Conservation (phyloP, 106 monocot species). For the Ottelia alismoides region DNA sequence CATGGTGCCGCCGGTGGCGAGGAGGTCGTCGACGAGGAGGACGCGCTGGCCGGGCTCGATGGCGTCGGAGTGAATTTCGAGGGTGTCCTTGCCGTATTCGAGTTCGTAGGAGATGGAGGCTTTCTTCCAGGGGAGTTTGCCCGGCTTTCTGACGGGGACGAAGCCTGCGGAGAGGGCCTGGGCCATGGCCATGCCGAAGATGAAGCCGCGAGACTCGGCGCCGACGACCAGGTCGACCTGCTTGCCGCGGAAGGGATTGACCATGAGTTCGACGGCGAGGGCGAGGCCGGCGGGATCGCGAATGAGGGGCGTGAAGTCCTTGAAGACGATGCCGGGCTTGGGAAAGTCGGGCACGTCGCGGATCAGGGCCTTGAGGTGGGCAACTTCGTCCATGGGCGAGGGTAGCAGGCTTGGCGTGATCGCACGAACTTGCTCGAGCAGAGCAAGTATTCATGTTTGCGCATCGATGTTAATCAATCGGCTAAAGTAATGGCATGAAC, state of each 20-base stretch:
- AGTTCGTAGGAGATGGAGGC: background rate
- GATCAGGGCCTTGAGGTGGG: no score
- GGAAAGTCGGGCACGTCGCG: slow-evolving; percentile 60
- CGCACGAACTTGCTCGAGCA: no score
- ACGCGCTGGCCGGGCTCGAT: slow-evolving; percentile 1
- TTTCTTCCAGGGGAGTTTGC: slow-evolving; percentile 54
- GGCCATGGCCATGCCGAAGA: slow-evolving; percentile 83
- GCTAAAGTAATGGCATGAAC: no score
- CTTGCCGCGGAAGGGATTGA: no score
- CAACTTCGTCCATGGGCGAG: no score
- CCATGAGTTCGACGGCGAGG: no score
- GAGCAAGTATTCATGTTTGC: no score
- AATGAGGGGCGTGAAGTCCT: no score
- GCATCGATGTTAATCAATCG: no score
- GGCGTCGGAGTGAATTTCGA: slow-evolving; percentile 3
- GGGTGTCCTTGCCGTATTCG: slow-evolving; percentile 2
- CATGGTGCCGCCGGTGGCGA: slow-evolving; percentile 7
- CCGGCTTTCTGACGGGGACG: slow-evolving; percentile 85
- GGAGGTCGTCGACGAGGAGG: slow-evolving; percentile 6
- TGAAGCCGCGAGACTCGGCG: slow-evolving; percentile 84
- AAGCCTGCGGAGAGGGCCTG: slow-evolving; percentile 79
- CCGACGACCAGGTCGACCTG: slow-evolving; percentile 15
- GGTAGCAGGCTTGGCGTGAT: no score
- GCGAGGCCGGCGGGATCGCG: no score
- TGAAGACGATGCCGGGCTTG: no score